Evolutionary conservation across 257 asterid species (phyloP).

Genomic region (Parsonsia alboflavescens): DNA sequence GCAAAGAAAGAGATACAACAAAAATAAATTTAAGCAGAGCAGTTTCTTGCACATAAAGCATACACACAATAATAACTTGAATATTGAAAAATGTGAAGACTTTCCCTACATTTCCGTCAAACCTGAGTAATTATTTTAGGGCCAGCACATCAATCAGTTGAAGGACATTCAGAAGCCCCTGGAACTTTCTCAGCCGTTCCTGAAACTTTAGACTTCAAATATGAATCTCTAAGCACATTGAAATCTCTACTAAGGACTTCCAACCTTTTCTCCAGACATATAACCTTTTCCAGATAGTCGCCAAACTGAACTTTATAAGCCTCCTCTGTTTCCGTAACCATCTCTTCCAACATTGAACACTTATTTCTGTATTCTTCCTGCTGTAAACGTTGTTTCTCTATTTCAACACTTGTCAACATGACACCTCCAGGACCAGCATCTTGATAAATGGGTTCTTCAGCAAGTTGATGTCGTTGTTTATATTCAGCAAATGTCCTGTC

Average conservation of each 20-base stretch:
- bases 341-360: conserved; percentile 45
- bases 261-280: conserved; percentile 40
- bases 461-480: conserved; percentile 43
- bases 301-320: conserved; percentile 24
- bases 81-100: not conserved
- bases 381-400: conserved; percentile 43
- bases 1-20: not conserved
- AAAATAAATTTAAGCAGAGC: not conserved
- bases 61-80: not conserved
- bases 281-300: conserved; percentile 33
- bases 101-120: conserved; percentile 14
- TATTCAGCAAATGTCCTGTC: conserved; percentile 62
- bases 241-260: conserved; percentile 30
- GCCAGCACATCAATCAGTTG: conserved; percentile 23
- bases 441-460: conserved; percentile 66
- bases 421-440: conserved; percentile 77
- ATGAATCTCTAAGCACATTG: conserved; percentile 30
- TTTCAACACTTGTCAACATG: conserved; percentile 56
- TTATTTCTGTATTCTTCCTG: conserved; percentile 54
- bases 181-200: conserved; percentile 20
- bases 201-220: conserved; percentile 19
- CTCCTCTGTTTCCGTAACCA: conserved; percentile 45
- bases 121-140: conserved; percentile 6
- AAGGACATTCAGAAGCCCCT: conserved; percentile 21
- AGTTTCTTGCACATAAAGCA: not conserved